These are phyloP conservation scores for Chloromonas sp. DNA, from an alignment of 163 green algal genomes.

Conservation along the genomic window DNA sequence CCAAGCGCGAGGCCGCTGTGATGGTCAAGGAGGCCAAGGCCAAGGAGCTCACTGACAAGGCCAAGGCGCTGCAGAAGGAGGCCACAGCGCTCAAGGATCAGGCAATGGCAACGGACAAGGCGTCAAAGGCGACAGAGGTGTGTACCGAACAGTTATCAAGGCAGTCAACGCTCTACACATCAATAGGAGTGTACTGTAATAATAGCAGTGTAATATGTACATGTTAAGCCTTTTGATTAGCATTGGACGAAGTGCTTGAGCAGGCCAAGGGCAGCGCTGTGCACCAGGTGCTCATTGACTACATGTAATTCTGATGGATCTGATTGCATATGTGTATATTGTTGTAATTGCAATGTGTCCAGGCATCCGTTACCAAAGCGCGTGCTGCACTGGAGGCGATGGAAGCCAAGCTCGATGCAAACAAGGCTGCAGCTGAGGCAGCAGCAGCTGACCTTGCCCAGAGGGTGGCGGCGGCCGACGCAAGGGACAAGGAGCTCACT, in stretches of 20 bases:
- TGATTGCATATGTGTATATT: neutral
- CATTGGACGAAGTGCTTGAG: neutral
- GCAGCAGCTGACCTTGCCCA: neutral
- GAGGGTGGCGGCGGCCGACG: neutral
- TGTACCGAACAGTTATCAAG: neutral
- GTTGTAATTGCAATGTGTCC: neutral
- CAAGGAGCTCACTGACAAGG: neutral
- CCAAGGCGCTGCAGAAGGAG: neutral
- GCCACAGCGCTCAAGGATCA: neutral
- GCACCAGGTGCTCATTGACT: neutral
- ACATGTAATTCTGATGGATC: neutral
- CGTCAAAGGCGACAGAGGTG: neutral
- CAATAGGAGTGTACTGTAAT: too few species aligned
- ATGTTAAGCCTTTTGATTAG: neutral
- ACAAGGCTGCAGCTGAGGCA: neutral
- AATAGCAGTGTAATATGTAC: neutral
- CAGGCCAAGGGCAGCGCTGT: neutral
- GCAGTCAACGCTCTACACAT: neutral
- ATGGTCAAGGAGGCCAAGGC: neutral
- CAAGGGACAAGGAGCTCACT: neutral
- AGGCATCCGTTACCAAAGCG: neutral
- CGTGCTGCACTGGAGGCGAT: too few species aligned
- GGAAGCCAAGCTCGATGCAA: neutral
- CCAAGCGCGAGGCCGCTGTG: too few species aligned
- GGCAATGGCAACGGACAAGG: neutral